Evolutionary conservation across 129 eudicot genomes (phyloP).

Genomic region (Lonicera japonica): DNA sequence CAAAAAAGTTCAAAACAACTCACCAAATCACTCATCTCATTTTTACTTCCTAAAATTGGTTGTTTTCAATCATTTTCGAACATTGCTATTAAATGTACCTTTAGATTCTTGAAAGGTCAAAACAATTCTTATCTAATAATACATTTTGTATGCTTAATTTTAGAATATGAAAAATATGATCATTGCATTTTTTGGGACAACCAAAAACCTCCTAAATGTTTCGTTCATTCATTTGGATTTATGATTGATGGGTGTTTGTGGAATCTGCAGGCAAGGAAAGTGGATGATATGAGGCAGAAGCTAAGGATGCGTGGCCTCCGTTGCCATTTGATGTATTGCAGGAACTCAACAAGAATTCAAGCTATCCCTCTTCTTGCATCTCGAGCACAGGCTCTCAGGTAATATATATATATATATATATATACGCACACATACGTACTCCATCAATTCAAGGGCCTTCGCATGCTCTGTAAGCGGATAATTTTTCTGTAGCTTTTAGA

Average conservation of each 20-base stretch:
- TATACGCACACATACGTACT: not conserved
- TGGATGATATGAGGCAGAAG: constrained; percentile 83
- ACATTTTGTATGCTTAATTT: no score
- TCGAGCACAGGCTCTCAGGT: constrained; percentile 96
- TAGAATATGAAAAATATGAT: no score
- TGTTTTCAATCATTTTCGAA: no score
- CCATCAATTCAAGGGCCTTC: not conserved
- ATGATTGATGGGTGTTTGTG: not conserved
- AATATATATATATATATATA: constrained; percentile 2
- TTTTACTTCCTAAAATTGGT: no score
- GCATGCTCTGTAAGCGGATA: not conserved
- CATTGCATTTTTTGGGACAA: no score
- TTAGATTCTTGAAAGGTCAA: no score
- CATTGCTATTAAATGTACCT: no score
- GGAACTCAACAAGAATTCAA: constrained; percentile 87
- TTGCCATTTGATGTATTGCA: constrained; percentile 88
- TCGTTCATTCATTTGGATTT: not conserved
- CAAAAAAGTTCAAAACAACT: no score
- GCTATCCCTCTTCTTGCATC: constrained; percentile 86
- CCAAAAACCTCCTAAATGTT: not conserved
- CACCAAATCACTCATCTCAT: no score
- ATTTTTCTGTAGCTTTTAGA: no score
- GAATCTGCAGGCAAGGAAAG: constrained; percentile 63
- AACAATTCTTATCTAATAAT: no score
- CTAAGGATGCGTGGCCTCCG: constrained; percentile 90